Evolutionary conservation across 1,139 yeast genomes (phyloP), one percentile per base, ranked within the genome.

Genomic region (Scheffersomyces cryptocercus): DNA sequence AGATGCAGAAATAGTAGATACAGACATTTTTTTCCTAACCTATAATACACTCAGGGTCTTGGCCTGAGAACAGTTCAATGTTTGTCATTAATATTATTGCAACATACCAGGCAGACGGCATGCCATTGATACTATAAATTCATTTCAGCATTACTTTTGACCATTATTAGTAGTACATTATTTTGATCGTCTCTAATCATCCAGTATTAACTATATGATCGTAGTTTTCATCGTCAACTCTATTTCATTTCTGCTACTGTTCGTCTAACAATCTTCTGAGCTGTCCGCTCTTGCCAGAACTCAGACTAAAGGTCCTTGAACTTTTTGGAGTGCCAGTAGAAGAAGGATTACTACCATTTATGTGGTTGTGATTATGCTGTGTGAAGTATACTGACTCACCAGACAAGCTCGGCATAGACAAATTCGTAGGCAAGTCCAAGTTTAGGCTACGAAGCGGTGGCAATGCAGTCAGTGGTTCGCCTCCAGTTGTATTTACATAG

Each of bases 401-500:
- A 4, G 51, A 41, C 20, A 54, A 46, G 20, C 51, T 41, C 1
- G 63, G 55, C 59, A 64, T 64, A 5, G 68, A 56, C 35, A 70
- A 55, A 42, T 70, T 71, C 10, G 68, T 61, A 7, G 82, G 82
- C 50, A 77, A 67, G 43, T 73, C 80, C 48, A 78, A 63, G 43
- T 75, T 74, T 52, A 78, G 65, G 42, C 81, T 75, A 50, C 81
- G 62, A 41, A 79, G 59, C 10, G 82, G 76, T 1, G 83, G 83
- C 38, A 77, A 61, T 5, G 62, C 54, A 13, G 48, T 50, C 36
- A 67, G 61, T 9, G 80, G 70, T 13, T 62, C 67, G 26, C 26
- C 26, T 20, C 26, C 26, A 20, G 26, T 36, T 77, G 54, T 38
- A 75, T 67, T 31, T 11, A 20, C 20, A 20, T 14, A 31, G 35